Evolutionary conservation across 2,329 filamentous ascomycete genomes (phyloP).

Genomic region (Paramyrothecium sp.): DNA sequence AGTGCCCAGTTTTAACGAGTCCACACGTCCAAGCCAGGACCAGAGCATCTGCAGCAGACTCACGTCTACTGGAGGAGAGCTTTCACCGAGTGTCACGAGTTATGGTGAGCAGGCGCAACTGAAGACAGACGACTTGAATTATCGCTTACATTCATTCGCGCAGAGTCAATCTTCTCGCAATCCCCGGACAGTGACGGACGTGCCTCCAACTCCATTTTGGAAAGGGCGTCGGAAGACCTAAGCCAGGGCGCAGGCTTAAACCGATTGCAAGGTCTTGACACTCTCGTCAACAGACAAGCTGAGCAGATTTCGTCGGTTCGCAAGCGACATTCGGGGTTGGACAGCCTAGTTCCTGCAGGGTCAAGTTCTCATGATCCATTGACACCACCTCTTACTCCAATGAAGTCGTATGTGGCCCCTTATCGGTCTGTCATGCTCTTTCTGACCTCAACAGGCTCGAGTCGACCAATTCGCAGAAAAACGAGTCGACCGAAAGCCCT

Average conservation of each 20-base stretch:
- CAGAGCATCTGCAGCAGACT: neutral
- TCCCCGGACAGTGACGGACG: neutral
- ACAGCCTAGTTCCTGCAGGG: neutral
- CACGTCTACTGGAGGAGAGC: neutral
- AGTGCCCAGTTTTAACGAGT: neutral
- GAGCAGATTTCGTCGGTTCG: neutral
- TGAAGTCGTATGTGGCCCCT: no score
- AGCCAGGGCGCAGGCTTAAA: constrained; percentile 27
- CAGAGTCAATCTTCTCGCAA: neutral
- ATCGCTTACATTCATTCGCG: neutral
- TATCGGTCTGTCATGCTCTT: no score
- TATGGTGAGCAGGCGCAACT: neutral
- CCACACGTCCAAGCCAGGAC: neutral
- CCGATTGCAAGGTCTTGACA: neutral
- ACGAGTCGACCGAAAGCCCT: constrained; percentile 12
- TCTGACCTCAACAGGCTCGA: no score
- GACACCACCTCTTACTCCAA: neutral
- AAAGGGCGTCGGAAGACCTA: constrained; percentile 30
- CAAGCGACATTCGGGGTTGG: neutral
- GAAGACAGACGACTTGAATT: neutral
- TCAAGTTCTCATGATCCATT: neutral
- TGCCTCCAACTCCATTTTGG: neutral
- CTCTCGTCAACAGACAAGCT: neutral
- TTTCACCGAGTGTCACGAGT: neutral
- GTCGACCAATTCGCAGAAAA: neutral